Conservation (phyloP, 129 eudicot species). For the Lactuca saligna region DNA sequence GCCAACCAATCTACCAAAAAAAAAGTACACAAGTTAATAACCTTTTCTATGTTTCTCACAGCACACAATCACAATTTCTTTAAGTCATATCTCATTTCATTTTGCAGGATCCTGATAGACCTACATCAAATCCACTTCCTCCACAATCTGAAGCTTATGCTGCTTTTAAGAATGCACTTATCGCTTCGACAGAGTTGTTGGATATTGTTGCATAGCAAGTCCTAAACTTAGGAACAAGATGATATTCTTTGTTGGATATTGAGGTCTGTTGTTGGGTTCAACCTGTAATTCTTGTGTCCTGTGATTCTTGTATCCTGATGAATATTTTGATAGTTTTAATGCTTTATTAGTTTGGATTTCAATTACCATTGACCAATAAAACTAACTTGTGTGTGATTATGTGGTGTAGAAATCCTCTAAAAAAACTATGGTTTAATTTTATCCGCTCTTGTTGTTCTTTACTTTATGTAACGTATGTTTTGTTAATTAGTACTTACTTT, state of each 20-base stretch:
- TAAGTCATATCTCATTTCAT: background rate
- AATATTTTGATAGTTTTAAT: background rate
- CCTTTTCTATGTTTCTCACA: background rate
- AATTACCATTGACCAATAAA: slow-evolving; percentile 12
- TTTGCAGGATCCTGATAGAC: slow-evolving; percentile 73
- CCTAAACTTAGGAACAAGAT: slow-evolving; percentile 98
- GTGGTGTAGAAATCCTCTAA: background rate
- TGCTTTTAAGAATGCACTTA: slow-evolving; percentile 50
- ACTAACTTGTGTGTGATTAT: slow-evolving; percentile 4
- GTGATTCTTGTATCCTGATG: slow-evolving; percentile 84
- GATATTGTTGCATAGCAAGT: slow-evolving; percentile 84
- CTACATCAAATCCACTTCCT: slow-evolving; percentile 96
- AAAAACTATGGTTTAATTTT: slow-evolving; percentile 11
- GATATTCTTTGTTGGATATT: no score
- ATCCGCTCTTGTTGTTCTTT: slow-evolving; percentile 38
- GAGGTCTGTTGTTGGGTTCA: slow-evolving; percentile 98
- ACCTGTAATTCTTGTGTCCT: no score
- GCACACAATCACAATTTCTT: background rate
- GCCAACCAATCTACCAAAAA: slow-evolving; percentile 20
- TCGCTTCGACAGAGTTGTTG: slow-evolving; percentile 52
- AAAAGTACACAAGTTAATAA: slow-evolving; percentile 50
- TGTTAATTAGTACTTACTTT: no score
- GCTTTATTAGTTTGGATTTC: slow-evolving; percentile 6
- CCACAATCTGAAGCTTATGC: slow-evolving; percentile 91
- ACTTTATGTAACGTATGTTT: slow-evolving; percentile 36